phyloP scores from a whole-genome alignment of 1,284 basidiomycete genomes.

The Mycena citricolor region DNA sequence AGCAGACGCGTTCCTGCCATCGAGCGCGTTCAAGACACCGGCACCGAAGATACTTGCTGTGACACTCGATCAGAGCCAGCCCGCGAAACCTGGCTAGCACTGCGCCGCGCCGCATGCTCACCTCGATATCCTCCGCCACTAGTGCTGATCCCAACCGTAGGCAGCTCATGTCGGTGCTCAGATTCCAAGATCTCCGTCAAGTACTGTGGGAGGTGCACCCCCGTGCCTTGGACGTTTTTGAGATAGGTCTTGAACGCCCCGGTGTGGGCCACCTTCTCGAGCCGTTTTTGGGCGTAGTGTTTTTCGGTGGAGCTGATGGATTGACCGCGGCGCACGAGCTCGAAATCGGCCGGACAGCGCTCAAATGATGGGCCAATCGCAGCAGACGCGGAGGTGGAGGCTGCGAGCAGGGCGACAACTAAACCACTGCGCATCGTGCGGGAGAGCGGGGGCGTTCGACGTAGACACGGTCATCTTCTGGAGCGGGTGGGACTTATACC shows the following conservation, averaged over 20 bases:
- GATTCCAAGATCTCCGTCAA: conserved; percentile 11
- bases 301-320: conserved; percentile 26
- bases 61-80: no score
- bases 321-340: conserved; percentile 36
- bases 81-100: conserved; percentile 1
- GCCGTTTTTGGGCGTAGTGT: conserved; percentile 27
- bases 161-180: not conserved
- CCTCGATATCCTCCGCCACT: conserved; percentile 3
- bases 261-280: conserved; percentile 28
- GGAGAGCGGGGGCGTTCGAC: no score
- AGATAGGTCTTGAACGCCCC: conserved; percentile 14
- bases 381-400: conserved; percentile 3
- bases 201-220: conserved; percentile 11
- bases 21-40: conserved; percentile 12
- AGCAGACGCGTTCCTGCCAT: conserved; percentile 13
- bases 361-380: conserved; percentile 29
- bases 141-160: not conserved
- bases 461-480: no score
- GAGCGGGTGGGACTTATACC: no score
- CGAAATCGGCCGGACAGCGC: conserved; percentile 31
- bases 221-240: conserved; percentile 8
- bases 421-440: no score
- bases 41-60: conserved; percentile 12
- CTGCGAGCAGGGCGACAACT: conserved; percentile 9
- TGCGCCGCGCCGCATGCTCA: not conserved